phyloP scores from a whole-genome alignment of 2,329 filamentous ascomycete species.

The Xylaria sp. region DNA sequence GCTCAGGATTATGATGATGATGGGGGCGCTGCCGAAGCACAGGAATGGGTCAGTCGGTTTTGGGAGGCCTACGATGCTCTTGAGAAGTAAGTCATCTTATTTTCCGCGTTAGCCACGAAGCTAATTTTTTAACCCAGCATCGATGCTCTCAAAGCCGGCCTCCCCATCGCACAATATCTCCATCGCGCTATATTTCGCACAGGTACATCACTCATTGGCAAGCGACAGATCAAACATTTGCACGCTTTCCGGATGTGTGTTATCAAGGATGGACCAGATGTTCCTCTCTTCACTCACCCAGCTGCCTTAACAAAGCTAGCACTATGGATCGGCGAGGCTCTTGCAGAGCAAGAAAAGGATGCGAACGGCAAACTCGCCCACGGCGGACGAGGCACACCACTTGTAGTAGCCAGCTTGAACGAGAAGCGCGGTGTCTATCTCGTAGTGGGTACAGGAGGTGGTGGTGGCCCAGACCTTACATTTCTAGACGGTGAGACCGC shows the following conservation, averaged over 20 bases:
- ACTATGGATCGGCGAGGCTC: slow-evolving; percentile 92
- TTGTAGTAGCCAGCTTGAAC: slow-evolving; percentile 91
- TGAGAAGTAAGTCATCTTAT: slow-evolving; percentile 65
- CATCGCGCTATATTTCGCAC: slow-evolving; percentile 94
- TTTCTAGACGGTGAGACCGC: slow-evolving; percentile 75
- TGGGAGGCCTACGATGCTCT: slow-evolving; percentile 79
- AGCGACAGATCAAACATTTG: slow-evolving; percentile 92
- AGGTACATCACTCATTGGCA: slow-evolving; percentile 89
- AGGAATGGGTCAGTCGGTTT: slow-evolving; percentile 75
- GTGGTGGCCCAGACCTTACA: slow-evolving; percentile 78
- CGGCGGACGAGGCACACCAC: slow-evolving; percentile 79
- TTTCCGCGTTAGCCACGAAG: slow-evolving; percentile 1
- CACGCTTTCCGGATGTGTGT: slow-evolving; percentile 94
- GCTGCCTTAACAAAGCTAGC: slow-evolving; percentile 93
- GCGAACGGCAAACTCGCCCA: slow-evolving; percentile 74
- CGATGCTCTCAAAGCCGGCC: slow-evolving; percentile 77
- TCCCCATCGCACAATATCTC: slow-evolving; percentile 87
- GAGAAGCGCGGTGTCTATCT: slow-evolving; percentile 89
- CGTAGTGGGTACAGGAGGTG: slow-evolving; percentile 91
- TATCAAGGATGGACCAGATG: slow-evolving; percentile 93
- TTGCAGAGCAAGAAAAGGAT: slow-evolving; percentile 88
- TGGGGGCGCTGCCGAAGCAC: slow-evolving; percentile 62
- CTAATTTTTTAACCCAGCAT: slow-evolving; percentile 67
- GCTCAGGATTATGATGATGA: slow-evolving; percentile 57
- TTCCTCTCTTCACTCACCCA: slow-evolving; percentile 90